Conservation (phyloP, 257 asterid species). For the Eucommia ulmoides region DNA sequence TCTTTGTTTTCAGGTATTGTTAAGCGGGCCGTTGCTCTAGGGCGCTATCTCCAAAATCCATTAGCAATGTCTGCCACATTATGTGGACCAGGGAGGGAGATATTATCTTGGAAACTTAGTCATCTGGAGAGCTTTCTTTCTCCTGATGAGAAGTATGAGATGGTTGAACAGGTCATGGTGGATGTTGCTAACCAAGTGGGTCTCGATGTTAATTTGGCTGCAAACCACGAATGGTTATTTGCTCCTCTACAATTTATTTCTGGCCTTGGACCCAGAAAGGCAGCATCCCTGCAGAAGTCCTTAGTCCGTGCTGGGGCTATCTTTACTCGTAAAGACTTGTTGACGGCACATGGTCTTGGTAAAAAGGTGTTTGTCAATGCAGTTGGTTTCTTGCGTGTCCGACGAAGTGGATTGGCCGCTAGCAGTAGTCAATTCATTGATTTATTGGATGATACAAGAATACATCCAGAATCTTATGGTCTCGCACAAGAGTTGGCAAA, state of each 20-base stretch:
- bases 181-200: constrained; percentile 1
- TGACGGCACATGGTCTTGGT: constrained; percentile 9
- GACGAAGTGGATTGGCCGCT: constrained; percentile 9
- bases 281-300: constrained; percentile 8
- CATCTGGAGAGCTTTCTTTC: constrained; percentile 78
- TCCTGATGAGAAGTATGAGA: constrained; percentile 86
- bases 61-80: constrained; percentile 79
- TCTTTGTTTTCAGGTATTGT: constrained; percentile 49
- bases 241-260: constrained; percentile 7
- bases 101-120: constrained; percentile 85
- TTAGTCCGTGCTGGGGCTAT: constrained; percentile 8
- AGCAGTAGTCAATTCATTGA: constrained; percentile 8
- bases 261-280: constrained; percentile 7
- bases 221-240: constrained; percentile 19
- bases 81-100: constrained; percentile 93
- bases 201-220: constrained; percentile 32
- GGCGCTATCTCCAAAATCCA: constrained; percentile 91
- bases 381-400: constrained; percentile 8
- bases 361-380: constrained; percentile 9
- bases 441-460: constrained; percentile 9
- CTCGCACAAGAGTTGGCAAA: constrained; percentile 9
- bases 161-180: constrained; percentile 68
- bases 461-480: constrained; percentile 8
- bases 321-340: constrained; percentile 7
- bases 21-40: constrained; percentile 91